Base-by-base conservation (phyloP, 2,329 filamentous ascomycete genomes). In the Monosporascus cannonballus region DNA sequence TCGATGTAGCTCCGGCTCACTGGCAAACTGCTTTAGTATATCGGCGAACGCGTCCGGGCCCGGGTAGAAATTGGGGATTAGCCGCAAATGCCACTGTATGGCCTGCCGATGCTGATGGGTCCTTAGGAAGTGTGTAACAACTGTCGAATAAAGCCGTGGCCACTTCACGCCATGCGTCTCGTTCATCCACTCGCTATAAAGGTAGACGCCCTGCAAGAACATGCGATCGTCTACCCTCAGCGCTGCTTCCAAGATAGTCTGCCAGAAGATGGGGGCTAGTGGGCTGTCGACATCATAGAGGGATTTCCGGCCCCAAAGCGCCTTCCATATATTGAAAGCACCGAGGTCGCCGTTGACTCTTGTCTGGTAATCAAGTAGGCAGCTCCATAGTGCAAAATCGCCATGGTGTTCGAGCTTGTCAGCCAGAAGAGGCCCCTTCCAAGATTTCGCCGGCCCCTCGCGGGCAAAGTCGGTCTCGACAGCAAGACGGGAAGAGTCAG, bases 61-160 rank as follows among this genome's bases (percentile, higher is more conserved):
- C 2, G 76, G 72, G 7, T 70, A 69, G 55, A 79, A 78, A 11
- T 64, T 68, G 4, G 72, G 66, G 34, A 65, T 67, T 20, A 83
- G 62, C 5, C 67, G 71, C 4, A 75, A 39, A 56, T 82, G 78
- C 78, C 79, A 82, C 27, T 66, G 66, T 45, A 77, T 52, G 7
- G 70, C 74, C 46, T 69, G 62, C 1, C 67, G 63, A 49, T 70
- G 71, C 44, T 73, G 65, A 27, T 63, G 66, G 25, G 68, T 69
- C 1, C 62, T 64, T 5, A 83, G 65, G 47, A 75, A 73, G 56
- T 69, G 67, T 20, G 71, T 65, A 18, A 83, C 59, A 14, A 76
- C 59, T n/a, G 68, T 75, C n/a, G 65, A 63, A 57, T 83, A 81
- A 2, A 81, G 62, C 14, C 71, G 61, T 2, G 79, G 79, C 79